Evolutionary conservation across 345 rosid genomes (phyloP), one percentile per base, ranked within the genome.

Genomic region (Eucalyptus urophylla): DNA sequence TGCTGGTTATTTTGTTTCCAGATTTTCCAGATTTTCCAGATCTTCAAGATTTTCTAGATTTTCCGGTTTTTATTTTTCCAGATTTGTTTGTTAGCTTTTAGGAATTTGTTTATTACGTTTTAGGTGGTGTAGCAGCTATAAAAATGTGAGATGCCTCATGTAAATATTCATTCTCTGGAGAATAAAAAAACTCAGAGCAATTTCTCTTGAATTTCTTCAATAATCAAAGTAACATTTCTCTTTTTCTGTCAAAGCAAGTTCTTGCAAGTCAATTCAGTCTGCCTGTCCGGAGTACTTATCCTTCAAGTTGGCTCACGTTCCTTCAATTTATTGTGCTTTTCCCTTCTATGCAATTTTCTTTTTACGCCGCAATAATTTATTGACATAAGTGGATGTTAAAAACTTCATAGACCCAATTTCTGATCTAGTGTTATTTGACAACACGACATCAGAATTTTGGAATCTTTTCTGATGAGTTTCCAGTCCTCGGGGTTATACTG

Each of bases 401-500:
- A 72, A 72, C 83, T 72, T 37, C 83, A 11, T 0, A 19, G 45
- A 72, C 8, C 45, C 45, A 37, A 27, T 37, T 37, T 37, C 25
- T 0, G 8, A 72, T 72, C 3, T 0, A 11, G 14, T 17, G 80
- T 33, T 33, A 15, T 17, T 72, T 33, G 44, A 72, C 81, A 33
- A 0, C 81, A 33, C 13, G 14, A 72, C 81, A 37, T 72, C 81
- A 37, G 27, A 33, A 72, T 72, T 72, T 19, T 37, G 24, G 45
- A 37, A 33, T 6, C 0, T 72, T 33, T 72, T 0, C 13, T 8
- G 44, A 72, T 0, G 0, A 33, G 44, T 72, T 19, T 17, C 25
- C 25, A 5, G 19, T 33, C 81, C 45, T 5, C 6, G 4, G 81
- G 45, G 45, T 72, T 65, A 33, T 37, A 33, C 13, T 72, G 81